Conservation (phyloP, 108 stramenopile genomes). For the Tribonema minus region DNA sequence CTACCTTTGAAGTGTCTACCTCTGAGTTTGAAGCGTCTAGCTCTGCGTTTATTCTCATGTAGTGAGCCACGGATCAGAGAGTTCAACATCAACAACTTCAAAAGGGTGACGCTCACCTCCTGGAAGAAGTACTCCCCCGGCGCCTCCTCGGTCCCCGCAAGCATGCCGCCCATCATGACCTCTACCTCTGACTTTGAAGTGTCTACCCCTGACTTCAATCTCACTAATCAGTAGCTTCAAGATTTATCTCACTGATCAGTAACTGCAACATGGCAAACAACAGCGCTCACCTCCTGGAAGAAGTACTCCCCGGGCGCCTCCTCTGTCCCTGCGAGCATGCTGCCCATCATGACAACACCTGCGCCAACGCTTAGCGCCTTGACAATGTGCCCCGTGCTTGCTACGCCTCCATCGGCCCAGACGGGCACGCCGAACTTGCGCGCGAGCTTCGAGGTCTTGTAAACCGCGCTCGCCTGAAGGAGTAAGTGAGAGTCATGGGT, state of each 20-base stretch:
- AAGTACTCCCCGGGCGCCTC: constrained; percentile 95
- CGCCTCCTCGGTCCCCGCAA: constrained; percentile 98
- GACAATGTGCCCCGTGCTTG: constrained; percentile 73
- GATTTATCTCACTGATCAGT: too few relatives aligned
- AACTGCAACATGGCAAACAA: too few relatives aligned
- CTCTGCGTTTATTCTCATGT: too few relatives aligned
- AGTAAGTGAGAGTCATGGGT: too few relatives aligned
- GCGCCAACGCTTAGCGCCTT: constrained; percentile 93
- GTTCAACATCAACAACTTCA: too few relatives aligned
- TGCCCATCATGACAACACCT: constrained; percentile 99
- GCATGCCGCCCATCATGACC: constrained; percentile 99
- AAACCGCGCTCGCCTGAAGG: constrained; percentile 89
- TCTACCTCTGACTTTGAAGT: too few relatives aligned
- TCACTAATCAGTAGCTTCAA: too few relatives aligned
- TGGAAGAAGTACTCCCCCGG: constrained; percentile 80
- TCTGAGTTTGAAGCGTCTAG: too few relatives aligned
- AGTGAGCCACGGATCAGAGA: too few relatives aligned
- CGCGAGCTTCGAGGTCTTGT: constrained; percentile 91
- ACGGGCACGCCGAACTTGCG: constrained; percentile 87
- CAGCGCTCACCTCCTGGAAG: constrained; percentile 16
- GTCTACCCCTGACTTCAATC: too few relatives aligned
- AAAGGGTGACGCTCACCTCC: too few relatives aligned
- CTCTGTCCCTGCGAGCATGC: constrained; percentile 99
- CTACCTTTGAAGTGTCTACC: too few relatives aligned
- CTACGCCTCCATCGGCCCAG: constrained; percentile 97